These are phyloP conservation scores for Curvularia lunata DNA, from an alignment of 2,329 filamentous ascomycete genomes.

Conservation along the genomic window DNA sequence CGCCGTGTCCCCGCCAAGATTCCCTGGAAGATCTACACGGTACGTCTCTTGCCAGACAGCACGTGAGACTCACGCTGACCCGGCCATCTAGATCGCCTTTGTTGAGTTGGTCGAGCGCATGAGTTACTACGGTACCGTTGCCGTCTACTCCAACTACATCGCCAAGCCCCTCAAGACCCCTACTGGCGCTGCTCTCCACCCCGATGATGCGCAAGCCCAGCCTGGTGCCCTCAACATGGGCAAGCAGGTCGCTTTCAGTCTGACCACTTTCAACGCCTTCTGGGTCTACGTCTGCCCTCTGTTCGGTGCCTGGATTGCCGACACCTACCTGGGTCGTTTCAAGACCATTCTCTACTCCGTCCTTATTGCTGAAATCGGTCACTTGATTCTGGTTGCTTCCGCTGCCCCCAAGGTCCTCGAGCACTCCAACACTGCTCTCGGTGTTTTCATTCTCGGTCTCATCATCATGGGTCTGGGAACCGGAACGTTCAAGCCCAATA, in stretches of 20 bases:
- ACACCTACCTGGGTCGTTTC: slow-evolving; percentile 67
- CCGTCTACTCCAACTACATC: slow-evolving; percentile 51
- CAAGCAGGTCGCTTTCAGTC: slow-evolving; percentile 59
- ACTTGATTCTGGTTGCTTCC: slow-evolving; percentile 62
- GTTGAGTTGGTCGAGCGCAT: slow-evolving; percentile 50
- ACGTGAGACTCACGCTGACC: slow-evolving; percentile 7
- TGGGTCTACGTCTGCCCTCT: slow-evolving; percentile 66
- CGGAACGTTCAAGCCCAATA: slow-evolving; percentile 73
- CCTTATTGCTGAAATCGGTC: slow-evolving; percentile 64
- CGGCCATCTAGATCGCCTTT: slow-evolving; percentile 39
- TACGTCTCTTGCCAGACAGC: slow-evolving; percentile 4
- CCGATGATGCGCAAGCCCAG: slow-evolving; percentile 36
- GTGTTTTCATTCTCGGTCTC: slow-evolving; percentile 62
- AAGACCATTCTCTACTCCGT: slow-evolving; percentile 65
- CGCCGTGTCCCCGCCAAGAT: slow-evolving; percentile 44
- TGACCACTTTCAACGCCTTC: slow-evolving; percentile 62
- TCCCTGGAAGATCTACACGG: slow-evolving; percentile 41
- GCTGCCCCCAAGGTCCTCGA: slow-evolving; percentile 60
- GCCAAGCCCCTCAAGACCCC: slow-evolving; percentile 35
- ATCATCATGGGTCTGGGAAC: slow-evolving; percentile 71
- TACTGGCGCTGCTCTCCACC: slow-evolving; percentile 41
- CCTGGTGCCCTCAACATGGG: slow-evolving; percentile 63
- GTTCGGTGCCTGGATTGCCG: slow-evolving; percentile 64
- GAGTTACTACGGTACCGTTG: slow-evolving; percentile 48
- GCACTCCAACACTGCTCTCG: slow-evolving; percentile 57